Evolutionary conservation across 2,329 filamentous ascomycete genomes (phyloP), one percentile per base, ranked within the genome.

Genomic region (Trichoderma sp.): DNA sequence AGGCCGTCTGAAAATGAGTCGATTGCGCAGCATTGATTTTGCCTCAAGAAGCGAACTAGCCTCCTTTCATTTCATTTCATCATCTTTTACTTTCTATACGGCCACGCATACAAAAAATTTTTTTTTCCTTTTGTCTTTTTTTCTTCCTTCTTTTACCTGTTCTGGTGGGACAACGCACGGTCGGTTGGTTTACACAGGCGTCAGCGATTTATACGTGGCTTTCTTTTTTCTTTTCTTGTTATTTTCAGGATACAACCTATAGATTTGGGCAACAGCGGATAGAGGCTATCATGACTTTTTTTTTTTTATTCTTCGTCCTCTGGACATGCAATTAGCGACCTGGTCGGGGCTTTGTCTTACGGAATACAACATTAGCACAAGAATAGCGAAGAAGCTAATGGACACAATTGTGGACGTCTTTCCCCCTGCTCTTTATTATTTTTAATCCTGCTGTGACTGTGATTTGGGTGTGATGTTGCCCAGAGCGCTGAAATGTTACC

Each of bases 1-100:
- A 77, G 68, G 70, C 78, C 71, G 70, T 73, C 29, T 75, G 70
- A 68, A 32, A 67, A 25, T 19, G 9, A 58, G 37, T 7, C 25
- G 19, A 13, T 15, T 25, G 17, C 19, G 25, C 27, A 45, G 42
- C 52, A 25, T 10, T 35, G 19, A 65, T 57, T 35, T 22, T 27
- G 15, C 37, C 13, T 6, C n/a, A 57, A 4, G 19, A 45, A 57
- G 15, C 50, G 50, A 64, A 37, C 2, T 2, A 22, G 32, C 13
- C 5, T 27, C 13, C 3, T 42, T 22, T n/a, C 25, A 32, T 45
- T 42, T 45, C 6, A n/a, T 6, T 19, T 37, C 5, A 54, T 53
- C n/a, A 17, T 32, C 17, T 25, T n/a, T 9, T 15, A 4, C 9
- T 17, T 13, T 29, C 25, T 17, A 60, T 15, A 48, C 39, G 27